Evolutionary conservation across 768 basidiomycete species (phyloP).

Genomic region (Rhizopogon roseolus): DNA sequence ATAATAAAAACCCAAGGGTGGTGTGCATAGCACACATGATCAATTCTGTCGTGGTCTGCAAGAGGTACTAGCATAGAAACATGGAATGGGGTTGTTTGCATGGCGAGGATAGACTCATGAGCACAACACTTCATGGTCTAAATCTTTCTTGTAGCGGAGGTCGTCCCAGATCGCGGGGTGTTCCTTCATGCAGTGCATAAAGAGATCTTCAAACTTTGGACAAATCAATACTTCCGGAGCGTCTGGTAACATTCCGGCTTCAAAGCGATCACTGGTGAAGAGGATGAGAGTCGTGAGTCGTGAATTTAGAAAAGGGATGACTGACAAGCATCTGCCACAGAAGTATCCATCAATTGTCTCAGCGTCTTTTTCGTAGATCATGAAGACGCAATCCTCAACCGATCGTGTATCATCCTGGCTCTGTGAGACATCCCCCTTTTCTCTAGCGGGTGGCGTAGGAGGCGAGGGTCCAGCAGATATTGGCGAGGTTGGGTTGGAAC

Average conservation of each 20-base stretch:
- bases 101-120: not conserved
- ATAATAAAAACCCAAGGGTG: no score
- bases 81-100: not conserved
- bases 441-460: not conserved
- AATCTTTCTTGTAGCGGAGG: slow-evolving; percentile 22
- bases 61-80: slow-evolving; percentile 4
- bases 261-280: slow-evolving; percentile 18
- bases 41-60: not conserved
- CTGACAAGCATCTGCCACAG: slow-evolving; percentile 54
- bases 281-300: not conserved
- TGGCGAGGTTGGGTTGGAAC: not conserved
- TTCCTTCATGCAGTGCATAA: slow-evolving; percentile 42
- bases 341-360: slow-evolving; percentile 23
- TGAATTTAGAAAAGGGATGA: slow-evolving; percentile 4
- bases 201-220: slow-evolving; percentile 35
- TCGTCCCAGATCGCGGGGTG: slow-evolving; percentile 49
- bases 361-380: slow-evolving; percentile 29
- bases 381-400: slow-evolving; percentile 36
- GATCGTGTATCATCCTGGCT: slow-evolving; percentile 28
- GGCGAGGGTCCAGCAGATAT: not conserved
- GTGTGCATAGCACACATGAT: not conserved
- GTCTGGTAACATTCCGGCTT: slow-evolving; percentile 21
- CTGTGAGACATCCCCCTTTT: not conserved
- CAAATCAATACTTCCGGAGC: slow-evolving; percentile 23
- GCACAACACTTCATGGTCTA: not conserved